Evolutionary conservation across 129 eudicot species (phyloP), one percentile per base, ranked within the genome.

Genomic region (Flaveria robusta): DNA sequence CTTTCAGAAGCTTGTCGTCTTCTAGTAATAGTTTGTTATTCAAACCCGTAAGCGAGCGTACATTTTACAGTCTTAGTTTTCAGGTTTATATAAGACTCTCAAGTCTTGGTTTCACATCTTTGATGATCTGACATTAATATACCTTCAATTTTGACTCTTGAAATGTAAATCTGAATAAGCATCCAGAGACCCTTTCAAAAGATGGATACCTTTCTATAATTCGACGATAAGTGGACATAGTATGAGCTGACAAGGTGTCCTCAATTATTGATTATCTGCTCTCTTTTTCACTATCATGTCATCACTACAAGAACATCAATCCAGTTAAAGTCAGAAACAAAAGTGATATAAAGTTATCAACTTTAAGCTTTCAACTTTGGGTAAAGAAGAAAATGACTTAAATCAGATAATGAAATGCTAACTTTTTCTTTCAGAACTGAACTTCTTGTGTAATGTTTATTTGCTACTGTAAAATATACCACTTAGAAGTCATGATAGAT

Each of bases 271-370:
- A 46, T 58, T 56, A 76, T 64, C 63, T 4, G 16, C 49, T 75
- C 46, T 75, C 70, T 16, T 12, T 63, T 26, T 49, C 64, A 43
- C 29, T 12, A 7, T 14, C 81, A 45, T 64, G 29, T 37, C 46
- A 75, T 39, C 64, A 24, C 41, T 18, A 76, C 34, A 76, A 65
- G 65, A 66, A 66, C 65, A 65, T 65, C 73, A 31, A 49, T 66
- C 39, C 22, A 49, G 52, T 50, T 76, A 65, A 50, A 74, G 77
- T 37, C 42, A 10, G 56, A 59, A 46, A 49, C 62, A 75, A 34
- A 59, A 59, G 20, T 69, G 76, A 77, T 58, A 77, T 68, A 78
- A 70, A 78, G 82, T 70, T 64, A 72, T 10, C 72, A 64, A 27
- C 62, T 70, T 59, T 78, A 59, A 58, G 45, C 64, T 62, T 78